Percentiles rank a stretch among this genome's conserved stretches.
Conservation (phyloP, 805 yeast genomes). For the Hanseniaspora nectarophila region DNA sequence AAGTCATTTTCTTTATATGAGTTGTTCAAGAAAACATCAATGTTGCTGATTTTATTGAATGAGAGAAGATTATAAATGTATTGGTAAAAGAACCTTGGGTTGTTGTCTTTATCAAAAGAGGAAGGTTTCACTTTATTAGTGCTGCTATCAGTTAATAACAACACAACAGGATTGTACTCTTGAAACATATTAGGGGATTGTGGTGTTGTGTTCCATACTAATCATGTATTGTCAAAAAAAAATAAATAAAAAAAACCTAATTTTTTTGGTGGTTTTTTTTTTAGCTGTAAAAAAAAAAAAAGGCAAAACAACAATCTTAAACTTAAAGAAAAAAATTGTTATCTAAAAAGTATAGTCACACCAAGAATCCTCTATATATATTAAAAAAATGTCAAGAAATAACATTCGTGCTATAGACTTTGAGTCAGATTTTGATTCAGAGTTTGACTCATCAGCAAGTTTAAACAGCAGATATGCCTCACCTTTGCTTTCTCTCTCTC, state of each 20-base stretch:
- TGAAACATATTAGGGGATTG: no score
- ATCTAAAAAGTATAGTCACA: no score
- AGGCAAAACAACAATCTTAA: no score
- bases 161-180: slow-evolving; percentile 2
- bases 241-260: no score
- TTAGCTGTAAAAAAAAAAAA: not conserved
- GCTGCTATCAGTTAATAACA: not conserved
- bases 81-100: slow-evolving; percentile 2
- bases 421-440: not conserved
- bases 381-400: not conserved
- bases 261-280: not conserved
- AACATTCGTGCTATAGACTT: not conserved
- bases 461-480: not conserved
- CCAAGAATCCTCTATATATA: no score
- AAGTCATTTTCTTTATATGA: not conserved
- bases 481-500: not conserved
- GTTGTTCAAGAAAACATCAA: not conserved
- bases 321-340: not conserved
- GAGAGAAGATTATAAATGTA: slow-evolving; percentile 1
- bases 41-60: slow-evolving; percentile 1
- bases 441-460: not conserved
- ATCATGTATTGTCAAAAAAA: no score
- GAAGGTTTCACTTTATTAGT: not conserved
- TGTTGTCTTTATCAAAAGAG: not conserved
- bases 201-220: no score